Percentiles rank a stretch among this genome's conserved stretches.
Conservation (phyloP, 306 rosid species). For the Sicyos edulis region DNA sequence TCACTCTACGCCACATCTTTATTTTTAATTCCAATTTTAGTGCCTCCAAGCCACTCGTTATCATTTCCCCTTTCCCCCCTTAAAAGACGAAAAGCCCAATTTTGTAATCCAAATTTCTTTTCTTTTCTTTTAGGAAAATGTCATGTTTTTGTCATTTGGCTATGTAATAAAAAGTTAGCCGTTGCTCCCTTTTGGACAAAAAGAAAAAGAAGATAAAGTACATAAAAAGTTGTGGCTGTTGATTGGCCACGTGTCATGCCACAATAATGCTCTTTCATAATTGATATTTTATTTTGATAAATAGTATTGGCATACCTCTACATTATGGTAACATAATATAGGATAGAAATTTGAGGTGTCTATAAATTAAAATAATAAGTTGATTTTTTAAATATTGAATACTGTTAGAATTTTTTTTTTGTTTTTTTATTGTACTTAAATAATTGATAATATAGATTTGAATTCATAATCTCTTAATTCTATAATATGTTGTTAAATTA, state of each 20-base stretch:
- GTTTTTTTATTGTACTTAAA: no score
- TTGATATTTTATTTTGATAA: neutral
- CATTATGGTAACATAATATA: no score
- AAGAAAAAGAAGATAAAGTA: neutral
- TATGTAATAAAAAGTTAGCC: neutral
- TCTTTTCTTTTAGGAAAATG: neutral
- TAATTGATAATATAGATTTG: no score
- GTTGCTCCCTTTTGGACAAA: neutral
- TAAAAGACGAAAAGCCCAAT: neutral
- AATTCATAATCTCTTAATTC: no score
- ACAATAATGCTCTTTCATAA: neutral
- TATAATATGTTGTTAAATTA: no score
- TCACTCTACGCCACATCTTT: conserved; percentile 11
- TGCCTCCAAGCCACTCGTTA: no score
- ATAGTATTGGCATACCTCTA: no score
- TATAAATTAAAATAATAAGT: no score
- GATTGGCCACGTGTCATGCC: neutral
- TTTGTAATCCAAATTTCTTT: neutral
- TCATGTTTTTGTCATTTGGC: neutral
- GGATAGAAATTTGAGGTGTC: no score
- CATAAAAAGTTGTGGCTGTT: neutral
- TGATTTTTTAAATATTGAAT: neutral
- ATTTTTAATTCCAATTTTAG: neutral
- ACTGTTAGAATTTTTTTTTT: no score
- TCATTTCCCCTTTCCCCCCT: neutral